Base-by-base conservation (phyloP, 306 rosid species). In the Castanea mollissima region DNA sequence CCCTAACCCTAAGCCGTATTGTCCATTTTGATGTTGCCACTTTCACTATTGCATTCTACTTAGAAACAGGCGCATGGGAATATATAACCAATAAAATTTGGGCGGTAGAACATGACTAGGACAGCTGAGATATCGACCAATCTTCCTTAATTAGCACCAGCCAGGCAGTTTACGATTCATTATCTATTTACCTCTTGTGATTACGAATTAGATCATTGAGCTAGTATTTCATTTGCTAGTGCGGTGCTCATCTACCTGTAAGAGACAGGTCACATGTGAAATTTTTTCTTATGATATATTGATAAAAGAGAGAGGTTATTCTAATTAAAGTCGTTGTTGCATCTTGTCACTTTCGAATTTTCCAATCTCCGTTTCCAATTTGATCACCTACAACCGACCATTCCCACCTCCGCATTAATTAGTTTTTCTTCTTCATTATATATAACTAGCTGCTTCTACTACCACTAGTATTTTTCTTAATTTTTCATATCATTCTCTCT, bases 351-450 rank as follows among this genome's bases (percentile, higher is more conserved):
- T 65, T 74, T 62, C 77, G 4, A 60, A 31, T 55, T 46, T 82
- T 79, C 77, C 49, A 55, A 25, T 25, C 74, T 76, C 71, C 58
- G 72, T 38, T 23, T 70, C 69, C 51, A 73, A n/a, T 72, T 75
- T 60, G 4, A 77, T 31, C 59, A 71, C 16, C 34, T 21, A 51
- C 84, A 69, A 74, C 82, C 86, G 84, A 58, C 89, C 73, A 51
- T 31, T 69, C 46, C n/a, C 77, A 18, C 57, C 41, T 56, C 63
- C 59, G 38, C 54, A 62, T 57, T 25, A 29, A 62, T 57, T 25
- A 29, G 27, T 31, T n/a, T 77, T 12, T 2, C 25, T 14, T 10
- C 4, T 57, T 55, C 13, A 14, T 68, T 27, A 1, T 63, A 19
- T 21, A 1, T 44, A 44, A 9, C 10, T 44, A 44, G 51, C 14